Evolutionary conservation across 1,284 basidiomycete genomes (phyloP).

Genomic region (Melampsora abietis-canadensis): DNA sequence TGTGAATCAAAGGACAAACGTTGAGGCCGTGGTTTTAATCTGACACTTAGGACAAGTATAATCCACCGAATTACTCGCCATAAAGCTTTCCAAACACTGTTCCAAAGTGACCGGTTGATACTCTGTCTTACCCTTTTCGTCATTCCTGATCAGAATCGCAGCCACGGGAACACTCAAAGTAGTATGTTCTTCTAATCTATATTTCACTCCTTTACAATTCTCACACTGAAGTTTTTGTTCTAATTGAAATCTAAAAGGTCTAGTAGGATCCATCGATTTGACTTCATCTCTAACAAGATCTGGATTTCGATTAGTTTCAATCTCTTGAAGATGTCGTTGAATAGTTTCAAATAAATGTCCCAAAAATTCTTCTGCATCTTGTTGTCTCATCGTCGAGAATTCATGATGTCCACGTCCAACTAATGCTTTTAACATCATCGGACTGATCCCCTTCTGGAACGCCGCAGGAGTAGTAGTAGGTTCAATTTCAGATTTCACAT

Average conservation of each 20-base stretch:
- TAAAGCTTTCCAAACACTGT: conserved; percentile 67
- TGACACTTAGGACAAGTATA: conserved; percentile 65
- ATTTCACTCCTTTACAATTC: conserved; percentile 80
- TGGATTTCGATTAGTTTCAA: conserved; percentile 52
- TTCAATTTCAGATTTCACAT: conserved; percentile 5
- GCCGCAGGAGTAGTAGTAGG: conserved; percentile 50
- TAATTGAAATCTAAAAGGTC: conserved; percentile 73
- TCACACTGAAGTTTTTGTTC: conserved; percentile 82
- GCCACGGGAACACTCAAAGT: conserved; percentile 76
- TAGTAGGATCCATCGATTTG: conserved; percentile 60
- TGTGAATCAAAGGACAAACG: conserved; percentile 49
- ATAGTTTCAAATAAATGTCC: conserved; percentile 67
- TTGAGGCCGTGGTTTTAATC: conserved; percentile 17
- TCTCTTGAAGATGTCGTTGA: conserved; percentile 65
- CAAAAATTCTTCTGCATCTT: conserved; percentile 95
- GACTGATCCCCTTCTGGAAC: conserved; percentile 84
- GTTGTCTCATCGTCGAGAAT: conserved; percentile 94
- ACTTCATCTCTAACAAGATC: conserved; percentile 55
- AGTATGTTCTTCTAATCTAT: conserved; percentile 75
- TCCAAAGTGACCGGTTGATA: conserved; percentile 70
- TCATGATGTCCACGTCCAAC: conserved; percentile 90
- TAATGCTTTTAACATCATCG: conserved; percentile 79
- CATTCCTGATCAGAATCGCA: conserved; percentile 58
- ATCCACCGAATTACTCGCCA: conserved; percentile 65
- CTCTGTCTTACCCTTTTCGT: conserved; percentile 58